phyloP scores from a whole-genome alignment of 2,329 filamentous ascomycete species.

The Eutypa lata region DNA sequence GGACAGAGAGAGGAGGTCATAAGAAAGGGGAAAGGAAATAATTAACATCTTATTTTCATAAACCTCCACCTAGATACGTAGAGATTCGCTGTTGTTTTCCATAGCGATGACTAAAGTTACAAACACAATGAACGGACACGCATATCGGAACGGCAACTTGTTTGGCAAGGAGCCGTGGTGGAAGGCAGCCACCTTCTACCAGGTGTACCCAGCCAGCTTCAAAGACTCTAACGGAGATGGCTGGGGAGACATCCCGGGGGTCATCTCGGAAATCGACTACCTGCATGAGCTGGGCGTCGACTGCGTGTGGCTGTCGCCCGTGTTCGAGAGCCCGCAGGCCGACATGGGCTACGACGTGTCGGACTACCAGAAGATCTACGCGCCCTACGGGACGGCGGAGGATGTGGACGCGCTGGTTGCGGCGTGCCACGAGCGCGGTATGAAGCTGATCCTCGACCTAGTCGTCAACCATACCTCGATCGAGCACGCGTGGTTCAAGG shows the following conservation, averaged over 20 bases:
- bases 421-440: constrained; percentile 54
- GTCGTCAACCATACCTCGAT: constrained; percentile 68
- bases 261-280: constrained; percentile 64
- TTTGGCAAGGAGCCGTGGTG: constrained; percentile 39
- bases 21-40: too few relatives aligned
- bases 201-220: constrained; percentile 59
- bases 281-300: constrained; percentile 59
- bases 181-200: constrained; percentile 45
- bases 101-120: too few relatives aligned
- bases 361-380: constrained; percentile 65
- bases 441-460: constrained; percentile 69
- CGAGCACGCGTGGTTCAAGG: constrained; percentile 57
- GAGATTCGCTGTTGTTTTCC: too few relatives aligned
- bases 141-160: constrained; percentile 24
- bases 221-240: constrained; percentile 58
- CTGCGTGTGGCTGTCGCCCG: constrained; percentile 56
- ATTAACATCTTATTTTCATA: too few relatives aligned
- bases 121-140: constrained; percentile 31
- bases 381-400: constrained; percentile 62
- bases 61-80: too few relatives aligned
- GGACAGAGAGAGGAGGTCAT: too few relatives aligned
- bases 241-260: constrained; percentile 63
- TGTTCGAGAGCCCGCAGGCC: constrained; percentile 54
- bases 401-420: constrained; percentile 64
- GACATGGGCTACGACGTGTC: constrained; percentile 75